Conservation (phyloP, 2,329 filamentous ascomycete genomes). For the Ophiostoma quercus region DNA sequence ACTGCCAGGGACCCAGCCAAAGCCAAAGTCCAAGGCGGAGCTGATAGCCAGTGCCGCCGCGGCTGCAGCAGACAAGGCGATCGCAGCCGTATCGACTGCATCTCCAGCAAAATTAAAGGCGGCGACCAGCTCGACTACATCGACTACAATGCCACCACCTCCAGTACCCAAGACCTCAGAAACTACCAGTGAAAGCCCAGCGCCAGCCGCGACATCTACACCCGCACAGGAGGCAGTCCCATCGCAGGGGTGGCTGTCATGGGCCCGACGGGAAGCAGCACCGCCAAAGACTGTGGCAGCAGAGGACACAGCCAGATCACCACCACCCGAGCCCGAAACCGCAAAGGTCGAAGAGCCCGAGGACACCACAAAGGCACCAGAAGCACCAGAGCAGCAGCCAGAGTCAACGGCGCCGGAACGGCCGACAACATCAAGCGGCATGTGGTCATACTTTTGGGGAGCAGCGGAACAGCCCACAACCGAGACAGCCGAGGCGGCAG, state of each 20-base stretch:
- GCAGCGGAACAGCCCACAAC: conserved; percentile 27
- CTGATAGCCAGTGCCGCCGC: background rate
- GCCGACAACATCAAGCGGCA: conserved; percentile 27
- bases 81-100: background rate
- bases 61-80: conserved; percentile 9
- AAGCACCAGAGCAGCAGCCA: background rate
- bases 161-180: background rate
- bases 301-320: conserved; percentile 18
- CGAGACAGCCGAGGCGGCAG: background rate
- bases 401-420: conserved; percentile 6
- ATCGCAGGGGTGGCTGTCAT: conserved; percentile 25
- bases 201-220: background rate
- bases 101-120: background rate
- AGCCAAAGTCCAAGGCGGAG: background rate
- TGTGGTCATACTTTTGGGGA: conserved; percentile 35
- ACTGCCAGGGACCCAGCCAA: background rate
- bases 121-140: background rate
- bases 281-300: conserved; percentile 1
- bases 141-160: no score
- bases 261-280: conserved; percentile 21
- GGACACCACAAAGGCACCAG: background rate
- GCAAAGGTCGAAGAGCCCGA: conserved; percentile 17
- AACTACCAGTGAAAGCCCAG: background rate
- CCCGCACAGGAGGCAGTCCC: background rate
- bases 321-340: background rate